A percentile compares a stretch with the other conserved stretches of the same genome.
These are phyloP conservation scores for Juncus effusus DNA, from an alignment of 176 grass and related monocot species.

Conservation along the genomic window DNA sequence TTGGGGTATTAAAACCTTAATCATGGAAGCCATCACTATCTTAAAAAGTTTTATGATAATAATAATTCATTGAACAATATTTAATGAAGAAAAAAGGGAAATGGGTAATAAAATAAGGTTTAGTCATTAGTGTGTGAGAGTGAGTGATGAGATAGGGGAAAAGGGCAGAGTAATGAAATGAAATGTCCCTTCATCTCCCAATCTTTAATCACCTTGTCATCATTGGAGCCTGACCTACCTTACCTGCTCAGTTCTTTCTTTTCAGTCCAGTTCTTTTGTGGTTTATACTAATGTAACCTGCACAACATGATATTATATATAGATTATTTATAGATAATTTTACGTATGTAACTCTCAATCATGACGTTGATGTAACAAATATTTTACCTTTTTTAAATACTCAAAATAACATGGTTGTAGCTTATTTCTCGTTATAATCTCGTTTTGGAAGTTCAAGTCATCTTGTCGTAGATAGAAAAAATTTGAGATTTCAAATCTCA, in stretches of 20 bases:
- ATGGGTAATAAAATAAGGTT: neutral
- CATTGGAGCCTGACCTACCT: slow-evolving; percentile 20
- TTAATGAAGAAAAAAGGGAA: neutral
- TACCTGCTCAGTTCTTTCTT: neutral
- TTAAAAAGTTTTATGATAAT: too few species aligned
- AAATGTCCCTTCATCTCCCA: neutral
- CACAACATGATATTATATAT: too few species aligned
- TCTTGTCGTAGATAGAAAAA: too few species aligned
- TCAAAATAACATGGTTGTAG: neutral
- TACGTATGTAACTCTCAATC: neutral
- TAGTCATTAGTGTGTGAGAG: neutral
- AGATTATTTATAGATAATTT: too few species aligned
- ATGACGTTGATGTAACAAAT: neutral
- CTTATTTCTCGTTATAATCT: too few species aligned
- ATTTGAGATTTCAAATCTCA: too few species aligned
- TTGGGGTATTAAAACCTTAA: too few species aligned
- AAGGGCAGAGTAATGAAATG: slow-evolving; percentile 19
- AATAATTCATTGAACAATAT: too few species aligned
- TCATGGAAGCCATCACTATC: too few species aligned
- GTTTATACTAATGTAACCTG: neutral
- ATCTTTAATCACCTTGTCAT: slow-evolving; percentile 32
- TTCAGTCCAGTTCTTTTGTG: neutral
- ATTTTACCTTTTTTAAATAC: neutral
- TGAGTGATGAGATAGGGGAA: slow-evolving; percentile 21
- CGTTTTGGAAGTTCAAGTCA: too few species aligned